These are phyloP conservation scores for Backusella westeae DNA, from an alignment of 192 early-diverging fungal genomes.

Conservation along the genomic window DNA sequence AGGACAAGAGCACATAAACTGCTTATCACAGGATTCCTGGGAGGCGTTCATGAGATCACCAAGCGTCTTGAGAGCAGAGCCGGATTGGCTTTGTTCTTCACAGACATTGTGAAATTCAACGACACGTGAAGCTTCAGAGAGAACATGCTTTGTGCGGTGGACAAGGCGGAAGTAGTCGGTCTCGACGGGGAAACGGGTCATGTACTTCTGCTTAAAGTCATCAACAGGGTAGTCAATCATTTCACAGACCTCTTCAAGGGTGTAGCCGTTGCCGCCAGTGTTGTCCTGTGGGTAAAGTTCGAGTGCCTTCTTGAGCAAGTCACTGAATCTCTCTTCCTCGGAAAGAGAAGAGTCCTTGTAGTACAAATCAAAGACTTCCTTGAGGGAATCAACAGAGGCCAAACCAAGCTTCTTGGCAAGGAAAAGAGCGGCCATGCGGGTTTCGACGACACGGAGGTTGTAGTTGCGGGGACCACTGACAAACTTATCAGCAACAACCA, in stretches of 20 bases:
- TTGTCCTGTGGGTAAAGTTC: constrained; percentile 35
- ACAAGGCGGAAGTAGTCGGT: constrained; percentile 63
- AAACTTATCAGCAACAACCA: constrained; percentile 83
- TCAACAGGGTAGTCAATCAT: constrained; percentile 32
- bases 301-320: constrained; percentile 23
- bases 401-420: constrained; percentile 51
- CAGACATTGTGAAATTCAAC: constrained; percentile 66
- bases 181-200: constrained; percentile 46
- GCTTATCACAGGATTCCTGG: constrained; percentile 75
- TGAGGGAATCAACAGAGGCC: constrained; percentile 36
- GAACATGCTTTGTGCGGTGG: constrained; percentile 80
- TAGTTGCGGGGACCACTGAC: constrained; percentile 85
- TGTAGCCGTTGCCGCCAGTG: constrained; percentile 33
- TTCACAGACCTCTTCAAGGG: constrained; percentile 38
- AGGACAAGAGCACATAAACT: constrained; percentile 79
- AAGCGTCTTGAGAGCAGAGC: constrained; percentile 45
- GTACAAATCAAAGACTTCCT: constrained; percentile 45
- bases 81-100: constrained; percentile 19
- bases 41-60: constrained; percentile 88
- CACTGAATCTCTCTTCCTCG: constrained; percentile 20
- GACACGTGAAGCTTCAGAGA: constrained; percentile 77
- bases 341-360: constrained; percentile 31
- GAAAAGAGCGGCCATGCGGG: constrained; percentile 71
- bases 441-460: constrained; percentile 94
- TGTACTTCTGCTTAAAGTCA: constrained; percentile 35